A percentile compares a stretch with the other conserved stretches of the same genome.
Evolutionary conservation across 768 basidiomycete species (phyloP).

Genomic region (Russula brevipes): DNA sequence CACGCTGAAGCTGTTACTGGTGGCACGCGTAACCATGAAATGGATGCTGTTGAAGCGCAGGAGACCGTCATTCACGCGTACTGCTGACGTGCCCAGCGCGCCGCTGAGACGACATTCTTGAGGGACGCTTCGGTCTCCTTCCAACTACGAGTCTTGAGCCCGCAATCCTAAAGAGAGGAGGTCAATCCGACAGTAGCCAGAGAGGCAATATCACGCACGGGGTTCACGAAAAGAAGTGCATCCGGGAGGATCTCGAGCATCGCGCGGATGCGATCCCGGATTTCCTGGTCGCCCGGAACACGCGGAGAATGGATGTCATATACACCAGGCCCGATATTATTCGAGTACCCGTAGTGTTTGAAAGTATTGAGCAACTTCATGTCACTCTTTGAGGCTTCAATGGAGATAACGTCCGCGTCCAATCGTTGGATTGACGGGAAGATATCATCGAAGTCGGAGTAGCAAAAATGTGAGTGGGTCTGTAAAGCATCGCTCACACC

Average conservation of each 20-base stretch:
- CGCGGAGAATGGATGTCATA: slow-evolving; percentile 99
- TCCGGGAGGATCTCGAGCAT: slow-evolving; percentile 80
- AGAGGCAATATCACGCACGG: slow-evolving; percentile 39
- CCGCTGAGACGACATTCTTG: slow-evolving; percentile 81
- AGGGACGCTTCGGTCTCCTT: slow-evolving; percentile 93
- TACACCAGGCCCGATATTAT: slow-evolving; percentile 97
- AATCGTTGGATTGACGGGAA: slow-evolving; percentile 96
- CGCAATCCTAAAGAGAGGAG: slow-evolving; percentile 62
- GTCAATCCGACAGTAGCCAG: not conserved
- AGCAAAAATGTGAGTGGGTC: slow-evolving; percentile 99
- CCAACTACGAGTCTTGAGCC: slow-evolving; percentile 98
- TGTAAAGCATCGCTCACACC: slow-evolving; percentile 92
- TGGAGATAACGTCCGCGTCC: slow-evolving; percentile 98
- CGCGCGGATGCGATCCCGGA: slow-evolving; percentile 82
- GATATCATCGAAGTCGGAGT: slow-evolving; percentile 98
- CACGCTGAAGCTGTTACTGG: slow-evolving; percentile 24
- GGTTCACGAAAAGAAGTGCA: slow-evolving; percentile 87
- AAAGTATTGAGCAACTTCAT: slow-evolving; percentile 96
- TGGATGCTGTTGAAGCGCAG: slow-evolving; percentile 92
- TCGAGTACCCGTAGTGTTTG: slow-evolving; percentile 92
- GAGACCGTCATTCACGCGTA: slow-evolving; percentile 56
- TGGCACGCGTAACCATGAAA: slow-evolving; percentile 57
- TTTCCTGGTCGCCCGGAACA: slow-evolving; percentile 90
- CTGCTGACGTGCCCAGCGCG: slow-evolving; percentile 86
- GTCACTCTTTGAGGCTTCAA: slow-evolving; percentile 97